Percentiles rank a stretch among this genome's conserved stretches.
phyloP scores from a whole-genome alignment of 257 asterid genomes.

The Marsdenia floribunda region DNA sequence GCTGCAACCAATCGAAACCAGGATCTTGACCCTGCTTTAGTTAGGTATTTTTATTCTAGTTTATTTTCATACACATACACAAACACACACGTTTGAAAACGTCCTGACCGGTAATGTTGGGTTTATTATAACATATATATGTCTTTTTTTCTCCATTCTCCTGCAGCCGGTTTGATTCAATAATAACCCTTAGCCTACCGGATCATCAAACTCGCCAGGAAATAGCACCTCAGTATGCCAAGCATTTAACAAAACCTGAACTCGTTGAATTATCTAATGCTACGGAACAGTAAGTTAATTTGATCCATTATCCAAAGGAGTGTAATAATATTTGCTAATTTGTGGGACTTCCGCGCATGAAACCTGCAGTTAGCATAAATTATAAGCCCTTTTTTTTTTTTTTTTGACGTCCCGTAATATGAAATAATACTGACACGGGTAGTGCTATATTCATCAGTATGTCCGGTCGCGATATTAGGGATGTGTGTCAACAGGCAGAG shows the following conservation, averaged over 20 bases:
- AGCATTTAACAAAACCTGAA: conserved; percentile 71
- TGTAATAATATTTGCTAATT: background rate
- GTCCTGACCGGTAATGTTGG: background rate
- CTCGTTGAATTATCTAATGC: conserved; percentile 59
- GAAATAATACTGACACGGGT: background rate
- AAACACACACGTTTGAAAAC: background rate
- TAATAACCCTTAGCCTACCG: conserved; percentile 70
- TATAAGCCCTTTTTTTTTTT: background rate
- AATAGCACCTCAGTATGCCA: conserved; percentile 82
- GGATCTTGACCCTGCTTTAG: conserved; percentile 94
- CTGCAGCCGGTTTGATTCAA: conserved; percentile 89
- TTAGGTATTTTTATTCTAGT: conserved; percentile 47
- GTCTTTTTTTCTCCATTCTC: conserved; percentile 13
- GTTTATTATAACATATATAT: conserved; percentile 9
- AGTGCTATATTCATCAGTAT: conserved; percentile 40
- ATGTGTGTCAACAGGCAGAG: conserved; percentile 96
- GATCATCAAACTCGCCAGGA: conserved; percentile 82
- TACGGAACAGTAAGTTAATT: conserved; percentile 69
- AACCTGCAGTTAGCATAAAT: background rate
- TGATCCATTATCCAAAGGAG: background rate
- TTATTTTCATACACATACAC: background rate
- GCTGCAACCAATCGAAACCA: conserved; percentile 97
- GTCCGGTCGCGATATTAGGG: conserved; percentile 93
- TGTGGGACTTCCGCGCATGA: background rate
- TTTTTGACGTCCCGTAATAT: no score